phyloP scores from a whole-genome alignment of 2,329 filamentous ascomycete genomes.

The Seiridium cupressi region DNA sequence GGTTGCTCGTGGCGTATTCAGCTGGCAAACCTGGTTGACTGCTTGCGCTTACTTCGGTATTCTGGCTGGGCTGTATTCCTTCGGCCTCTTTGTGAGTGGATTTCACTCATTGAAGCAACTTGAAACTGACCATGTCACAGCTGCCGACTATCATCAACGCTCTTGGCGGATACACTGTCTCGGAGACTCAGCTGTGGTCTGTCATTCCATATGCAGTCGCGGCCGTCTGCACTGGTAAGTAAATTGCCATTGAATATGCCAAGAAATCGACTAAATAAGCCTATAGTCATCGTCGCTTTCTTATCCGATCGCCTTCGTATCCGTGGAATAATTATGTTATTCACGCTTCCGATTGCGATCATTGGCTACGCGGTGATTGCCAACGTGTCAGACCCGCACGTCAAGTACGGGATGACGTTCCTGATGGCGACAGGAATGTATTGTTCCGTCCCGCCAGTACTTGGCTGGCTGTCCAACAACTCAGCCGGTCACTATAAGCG shows the following conservation, averaged over 20 bases:
- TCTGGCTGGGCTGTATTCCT: constrained; percentile 57
- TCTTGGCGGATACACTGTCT: constrained; percentile 48
- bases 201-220: constrained; percentile 64
- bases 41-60: constrained; percentile 62
- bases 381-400: constrained; percentile 46
- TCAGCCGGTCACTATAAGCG: constrained; percentile 68
- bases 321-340: constrained; percentile 61
- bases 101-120: neutral
- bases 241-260: neutral
- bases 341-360: constrained; percentile 62
- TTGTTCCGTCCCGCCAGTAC: constrained; percentile 58
- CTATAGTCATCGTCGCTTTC: constrained; percentile 48
- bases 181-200: constrained; percentile 60
- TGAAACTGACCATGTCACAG: constrained; percentile 25
- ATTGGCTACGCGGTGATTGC: constrained; percentile 64
- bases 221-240: constrained; percentile 49
- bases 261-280: too few relatives aligned
- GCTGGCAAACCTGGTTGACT: constrained; percentile 61
- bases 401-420: constrained; percentile 65
- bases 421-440: constrained; percentile 67
- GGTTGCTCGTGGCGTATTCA: constrained; percentile 59
- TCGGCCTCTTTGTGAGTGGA: constrained; percentile 57
- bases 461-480: constrained; percentile 68
- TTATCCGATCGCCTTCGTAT: constrained; percentile 60
- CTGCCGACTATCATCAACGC: constrained; percentile 63